phyloP scores from a whole-genome alignment of 2,329 filamentous ascomycete genomes.

The Magnaporthales sp. region DNA sequence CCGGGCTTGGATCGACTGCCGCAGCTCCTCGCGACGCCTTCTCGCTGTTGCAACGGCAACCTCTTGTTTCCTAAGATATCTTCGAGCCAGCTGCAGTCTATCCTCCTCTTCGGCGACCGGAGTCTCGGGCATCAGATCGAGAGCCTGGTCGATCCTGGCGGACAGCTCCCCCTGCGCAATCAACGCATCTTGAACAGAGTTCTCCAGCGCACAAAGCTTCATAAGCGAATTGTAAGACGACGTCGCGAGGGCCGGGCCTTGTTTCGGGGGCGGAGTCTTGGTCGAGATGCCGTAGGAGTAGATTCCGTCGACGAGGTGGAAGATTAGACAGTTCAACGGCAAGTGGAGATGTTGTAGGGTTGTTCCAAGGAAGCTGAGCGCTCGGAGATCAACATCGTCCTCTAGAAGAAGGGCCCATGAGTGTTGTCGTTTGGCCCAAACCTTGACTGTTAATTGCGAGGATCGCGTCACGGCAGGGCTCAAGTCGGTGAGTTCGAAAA shows the following conservation, averaged over 20 bases:
- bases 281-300: slow-evolving; percentile 68
- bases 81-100: slow-evolving; percentile 34
- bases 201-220: slow-evolving; percentile 79
- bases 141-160: slow-evolving; percentile 62
- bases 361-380: slow-evolving; percentile 66
- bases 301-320: slow-evolving; percentile 78
- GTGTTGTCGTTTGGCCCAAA: slow-evolving; percentile 61
- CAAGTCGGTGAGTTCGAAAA: slow-evolving; percentile 65
- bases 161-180: slow-evolving; percentile 66
- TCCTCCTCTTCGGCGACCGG: slow-evolving; percentile 31
- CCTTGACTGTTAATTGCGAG: slow-evolving; percentile 54
- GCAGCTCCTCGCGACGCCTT: slow-evolving; percentile 58
- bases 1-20: slow-evolving; percentile 55
- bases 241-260: slow-evolving; percentile 45
- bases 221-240: slow-evolving; percentile 85
- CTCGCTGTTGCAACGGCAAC: slow-evolving; percentile 55
- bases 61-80: slow-evolving; percentile 53
- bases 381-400: slow-evolving; percentile 60
- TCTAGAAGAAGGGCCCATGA: slow-evolving; percentile 60
- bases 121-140: slow-evolving; percentile 26
- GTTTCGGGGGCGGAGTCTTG: slow-evolving; percentile 39
- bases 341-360: slow-evolving; percentile 62
- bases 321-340: slow-evolving; percentile 73
- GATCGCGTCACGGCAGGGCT: slow-evolving; percentile 57
- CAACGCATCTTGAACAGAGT: slow-evolving; percentile 83